Evolutionary conservation across 139 green algal genomes (phyloP).

Genomic region (Micractinium conductrix): DNA sequence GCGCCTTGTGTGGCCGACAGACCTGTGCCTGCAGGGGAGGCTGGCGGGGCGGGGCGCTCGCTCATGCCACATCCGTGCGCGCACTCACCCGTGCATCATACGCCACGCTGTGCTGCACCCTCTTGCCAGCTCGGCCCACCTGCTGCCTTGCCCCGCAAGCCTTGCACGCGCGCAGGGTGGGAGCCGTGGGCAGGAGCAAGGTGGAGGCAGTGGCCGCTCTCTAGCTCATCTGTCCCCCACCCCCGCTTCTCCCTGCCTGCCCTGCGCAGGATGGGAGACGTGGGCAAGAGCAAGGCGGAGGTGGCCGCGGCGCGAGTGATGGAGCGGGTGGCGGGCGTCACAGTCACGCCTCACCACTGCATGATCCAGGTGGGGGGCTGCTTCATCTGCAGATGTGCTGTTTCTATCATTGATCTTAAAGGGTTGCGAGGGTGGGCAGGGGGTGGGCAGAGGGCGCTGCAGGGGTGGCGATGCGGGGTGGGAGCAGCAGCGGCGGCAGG

Average conservation of each 20-base stretch:
- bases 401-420: too few relatives aligned
- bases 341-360: slow-evolving; percentile 85
- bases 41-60: too few relatives aligned
- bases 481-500: background rate
- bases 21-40: too few relatives aligned
- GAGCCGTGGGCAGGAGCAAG: background rate
- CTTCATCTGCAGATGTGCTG: too few relatives aligned
- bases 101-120: too few relatives aligned
- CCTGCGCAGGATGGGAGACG: slow-evolving; percentile 64
- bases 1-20: background rate
- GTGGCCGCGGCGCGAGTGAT: slow-evolving; percentile 90
- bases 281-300: slow-evolving; percentile 94
- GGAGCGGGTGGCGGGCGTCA: slow-evolving; percentile 80
- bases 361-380: slow-evolving; percentile 84
- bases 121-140: too few relatives aligned
- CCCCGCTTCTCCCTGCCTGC: background rate
- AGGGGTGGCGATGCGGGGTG: background rate
- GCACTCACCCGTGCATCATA: too few relatives aligned
- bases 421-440: background rate
- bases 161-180: too few relatives aligned
- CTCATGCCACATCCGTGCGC: too few relatives aligned
- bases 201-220: background rate
- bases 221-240: background rate
- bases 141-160: background rate
- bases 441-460: background rate